These are phyloP conservation scores for Phytophthora ohioensis DNA, from an alignment of 352 stramenopile species.

Conservation along the genomic window DNA sequence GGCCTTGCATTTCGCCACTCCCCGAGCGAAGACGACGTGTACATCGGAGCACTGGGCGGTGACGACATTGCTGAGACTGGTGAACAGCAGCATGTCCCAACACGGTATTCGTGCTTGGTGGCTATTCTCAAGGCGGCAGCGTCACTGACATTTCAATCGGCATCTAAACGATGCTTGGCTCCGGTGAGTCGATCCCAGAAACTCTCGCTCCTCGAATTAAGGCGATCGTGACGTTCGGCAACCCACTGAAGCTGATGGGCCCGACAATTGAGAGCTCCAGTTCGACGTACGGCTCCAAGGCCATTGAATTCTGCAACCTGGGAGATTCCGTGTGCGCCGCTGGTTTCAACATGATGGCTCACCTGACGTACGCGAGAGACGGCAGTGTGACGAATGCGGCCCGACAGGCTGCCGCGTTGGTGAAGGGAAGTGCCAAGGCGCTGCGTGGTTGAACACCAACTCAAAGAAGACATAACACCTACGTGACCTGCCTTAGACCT, in stretches of 20 bases:
- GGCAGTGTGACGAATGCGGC: constrained; percentile 36
- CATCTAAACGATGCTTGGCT: constrained; percentile 37
- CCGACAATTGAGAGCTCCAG: constrained; percentile 40
- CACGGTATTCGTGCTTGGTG: constrained; percentile 41
- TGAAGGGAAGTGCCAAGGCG: constrained; percentile 17
- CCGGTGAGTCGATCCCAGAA: constrained; percentile 34
- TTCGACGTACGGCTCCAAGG: constrained; percentile 36
- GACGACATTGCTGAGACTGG: background rate
- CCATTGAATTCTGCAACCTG: constrained; percentile 41
- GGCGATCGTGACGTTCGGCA: constrained; percentile 51
- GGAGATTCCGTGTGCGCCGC: constrained; percentile 43
- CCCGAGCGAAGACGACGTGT: constrained; percentile 48
- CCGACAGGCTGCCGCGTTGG: constrained; percentile 32
- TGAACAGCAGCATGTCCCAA: constrained; percentile 33
- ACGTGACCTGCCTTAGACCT: background rate
- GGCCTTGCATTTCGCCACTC: constrained; percentile 34
- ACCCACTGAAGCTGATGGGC: constrained; percentile 41
- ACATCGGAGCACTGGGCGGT: constrained; percentile 37
- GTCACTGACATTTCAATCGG: constrained; percentile 46
- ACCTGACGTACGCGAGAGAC: constrained; percentile 41
- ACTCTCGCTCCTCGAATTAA: constrained; percentile 36
- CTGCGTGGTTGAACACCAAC: constrained; percentile 9
- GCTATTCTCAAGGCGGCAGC: constrained; percentile 45
- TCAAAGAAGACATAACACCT: background rate
- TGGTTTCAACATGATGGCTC: constrained; percentile 42